phyloP scores from a whole-genome alignment of 352 stramenopile species.

The Phytophthora hibernalis region DNA sequence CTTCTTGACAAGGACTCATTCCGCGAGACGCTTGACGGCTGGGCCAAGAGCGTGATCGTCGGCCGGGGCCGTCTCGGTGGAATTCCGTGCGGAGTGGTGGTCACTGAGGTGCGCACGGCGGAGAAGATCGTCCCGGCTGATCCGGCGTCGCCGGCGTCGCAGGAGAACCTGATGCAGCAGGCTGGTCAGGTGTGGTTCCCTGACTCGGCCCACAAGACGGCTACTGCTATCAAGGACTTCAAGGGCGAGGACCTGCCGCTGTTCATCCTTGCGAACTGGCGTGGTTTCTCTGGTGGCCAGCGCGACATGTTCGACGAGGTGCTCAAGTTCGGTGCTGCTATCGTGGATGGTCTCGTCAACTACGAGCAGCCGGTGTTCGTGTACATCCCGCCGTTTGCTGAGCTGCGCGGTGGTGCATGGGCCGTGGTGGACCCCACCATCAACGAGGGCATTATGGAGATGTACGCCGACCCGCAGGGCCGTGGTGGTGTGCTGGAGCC shows the following conservation, averaged over 20 bases:
- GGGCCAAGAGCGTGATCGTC: slow-evolving; percentile 99
- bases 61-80: slow-evolving; percentile 97
- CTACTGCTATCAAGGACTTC: slow-evolving; percentile 99
- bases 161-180: slow-evolving; percentile 97
- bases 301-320: slow-evolving; percentile 99
- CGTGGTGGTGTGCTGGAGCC: slow-evolving; percentile 99
- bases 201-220: slow-evolving; percentile 99
- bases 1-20: slow-evolving; percentile 99
- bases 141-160: slow-evolving; percentile 95
- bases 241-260: slow-evolving; percentile 98
- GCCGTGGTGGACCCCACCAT: slow-evolving; percentile 99
- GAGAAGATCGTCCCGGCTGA: slow-evolving; percentile 98
- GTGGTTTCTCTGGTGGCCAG: slow-evolving; percentile 99
- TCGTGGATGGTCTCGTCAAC: slow-evolving; percentile 99
- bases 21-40: slow-evolving; percentile 97
- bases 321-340: slow-evolving; percentile 99
- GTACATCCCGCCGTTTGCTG: slow-evolving; percentile 99
- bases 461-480: slow-evolving; percentile 97
- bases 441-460: slow-evolving; percentile 99
- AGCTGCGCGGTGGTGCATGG: slow-evolving; percentile 99
- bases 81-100: slow-evolving; percentile 98
- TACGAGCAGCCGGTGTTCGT: slow-evolving; percentile 99
- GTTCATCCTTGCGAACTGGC: slow-evolving; percentile 99
- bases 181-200: slow-evolving; percentile 99
- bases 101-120: slow-evolving; percentile 98